Evolutionary conservation across 371 early-diverging fungal species (phyloP).

Genomic region (Rozella allomycis): DNA sequence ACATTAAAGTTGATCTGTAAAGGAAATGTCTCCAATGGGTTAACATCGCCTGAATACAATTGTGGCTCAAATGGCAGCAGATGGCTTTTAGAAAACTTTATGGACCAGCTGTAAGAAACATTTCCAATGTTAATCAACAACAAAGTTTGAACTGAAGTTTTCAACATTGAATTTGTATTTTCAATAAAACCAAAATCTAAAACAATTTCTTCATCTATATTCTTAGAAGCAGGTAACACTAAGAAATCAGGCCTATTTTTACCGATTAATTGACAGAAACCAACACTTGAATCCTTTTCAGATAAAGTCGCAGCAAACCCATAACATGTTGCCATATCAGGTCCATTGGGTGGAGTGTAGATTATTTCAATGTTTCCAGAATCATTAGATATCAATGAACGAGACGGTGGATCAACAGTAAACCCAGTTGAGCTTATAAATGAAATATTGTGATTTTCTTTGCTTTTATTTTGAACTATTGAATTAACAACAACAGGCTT

Average conservation of each 20-base stretch:
- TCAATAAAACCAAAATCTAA: constrained; percentile 28
- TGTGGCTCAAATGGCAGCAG: constrained; percentile 8
- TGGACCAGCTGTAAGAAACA: constrained; percentile 16
- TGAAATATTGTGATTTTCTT: constrained; percentile 1
- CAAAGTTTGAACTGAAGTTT: constrained; percentile 13
- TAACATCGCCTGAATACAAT: constrained; percentile 17
- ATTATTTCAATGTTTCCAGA: constrained; percentile 17
- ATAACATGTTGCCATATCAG: constrained; percentile 11
- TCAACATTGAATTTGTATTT: constrained; percentile 7
- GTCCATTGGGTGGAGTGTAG: constrained; percentile 15
- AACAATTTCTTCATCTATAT: constrained; percentile 5
- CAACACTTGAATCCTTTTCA: constrained; percentile 13
- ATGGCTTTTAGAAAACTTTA: constrained; percentile 13
- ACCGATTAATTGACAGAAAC: constrained; percentile 12
- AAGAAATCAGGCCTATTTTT: constrained; percentile 13
- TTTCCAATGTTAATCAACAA: constrained; percentile 15
- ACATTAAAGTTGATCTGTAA: constrained; percentile 17
- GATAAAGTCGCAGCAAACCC: constrained; percentile 20
- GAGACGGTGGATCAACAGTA: constrained; percentile 21
- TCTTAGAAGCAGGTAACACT: constrained; percentile 10
- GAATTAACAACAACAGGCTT: no score
- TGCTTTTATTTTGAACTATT: no score
- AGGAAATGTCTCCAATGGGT: constrained; percentile 16
- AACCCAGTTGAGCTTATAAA: constrained; percentile 18
- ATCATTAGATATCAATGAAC: constrained; percentile 6